Conservation (phyloP, 352 stramenopile genomes). For the Globisporangium canariense region DNA sequence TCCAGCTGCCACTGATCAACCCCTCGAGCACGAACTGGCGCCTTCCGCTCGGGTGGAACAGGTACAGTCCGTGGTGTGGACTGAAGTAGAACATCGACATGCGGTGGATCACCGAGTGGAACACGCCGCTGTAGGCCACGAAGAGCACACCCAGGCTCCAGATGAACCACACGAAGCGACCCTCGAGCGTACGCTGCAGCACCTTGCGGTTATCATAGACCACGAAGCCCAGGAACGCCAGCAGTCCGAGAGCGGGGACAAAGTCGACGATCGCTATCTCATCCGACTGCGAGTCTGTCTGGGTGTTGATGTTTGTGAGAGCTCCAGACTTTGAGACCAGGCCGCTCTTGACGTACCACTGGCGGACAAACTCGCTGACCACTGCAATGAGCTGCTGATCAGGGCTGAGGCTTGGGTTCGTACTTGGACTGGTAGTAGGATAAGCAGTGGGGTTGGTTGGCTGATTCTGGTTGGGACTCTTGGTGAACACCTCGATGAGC, state of each 20-base stretch:
- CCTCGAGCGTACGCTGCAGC: conserved; percentile 30
- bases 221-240: conserved; percentile 32
- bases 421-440: background rate
- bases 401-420: background rate
- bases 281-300: conserved; percentile 10
- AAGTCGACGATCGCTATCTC: conserved; percentile 28
- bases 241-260: conserved; percentile 33
- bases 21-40: conserved; percentile 71
- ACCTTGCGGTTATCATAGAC: conserved; percentile 40
- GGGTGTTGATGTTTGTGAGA: background rate
- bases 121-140: conserved; percentile 54
- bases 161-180: conserved; percentile 52
- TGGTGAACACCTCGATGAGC: conserved; percentile 16
- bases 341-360: conserved; percentile 21
- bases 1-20: conserved; percentile 55
- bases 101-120: conserved; percentile 61
- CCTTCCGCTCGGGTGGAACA: conserved; percentile 58
- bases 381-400: conserved; percentile 12
- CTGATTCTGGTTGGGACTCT: background rate
- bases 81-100: conserved; percentile 50
- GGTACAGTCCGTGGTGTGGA: conserved; percentile 46
- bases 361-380: conserved; percentile 28
- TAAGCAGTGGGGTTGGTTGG: background rate
- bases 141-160: conserved; percentile 51
- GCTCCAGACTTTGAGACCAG: background rate